These are phyloP conservation scores for Ceriops zippeliana DNA, from an alignment of 345 rosid genomes.

Conservation along the genomic window DNA sequence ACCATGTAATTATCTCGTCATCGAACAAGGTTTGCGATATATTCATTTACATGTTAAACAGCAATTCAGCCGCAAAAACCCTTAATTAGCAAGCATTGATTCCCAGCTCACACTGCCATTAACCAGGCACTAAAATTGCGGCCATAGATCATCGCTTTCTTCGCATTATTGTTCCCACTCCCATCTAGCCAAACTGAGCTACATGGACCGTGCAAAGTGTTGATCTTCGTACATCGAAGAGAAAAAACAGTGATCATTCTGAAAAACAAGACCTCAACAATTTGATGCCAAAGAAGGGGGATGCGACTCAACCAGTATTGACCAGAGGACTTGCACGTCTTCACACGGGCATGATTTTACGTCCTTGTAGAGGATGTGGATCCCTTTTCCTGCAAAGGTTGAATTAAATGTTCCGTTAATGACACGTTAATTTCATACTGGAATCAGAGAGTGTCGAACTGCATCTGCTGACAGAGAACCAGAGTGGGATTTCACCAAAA, in stretches of 20 bases:
- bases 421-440: not conserved
- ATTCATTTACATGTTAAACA: too few relatives aligned
- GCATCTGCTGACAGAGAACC: not conserved
- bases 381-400: slow-evolving; percentile 9
- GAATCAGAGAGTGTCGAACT: not conserved
- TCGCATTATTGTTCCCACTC: too few relatives aligned
- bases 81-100: too few relatives aligned
- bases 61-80: too few relatives aligned
- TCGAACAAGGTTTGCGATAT: too few relatives aligned
- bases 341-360: slow-evolving; percentile 23
- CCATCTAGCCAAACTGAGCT: too few relatives aligned
- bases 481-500: not conserved
- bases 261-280: not conserved
- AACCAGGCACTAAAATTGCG: too few relatives aligned
- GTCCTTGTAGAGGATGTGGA: slow-evolving; percentile 21
- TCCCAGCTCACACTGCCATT: too few relatives aligned
- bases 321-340: slow-evolving; percentile 25
- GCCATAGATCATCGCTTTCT: too few relatives aligned
- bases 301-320: slow-evolving; percentile 24
- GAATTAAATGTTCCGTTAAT: not conserved
- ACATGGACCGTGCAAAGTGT: too few relatives aligned
- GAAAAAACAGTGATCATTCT: not conserved
- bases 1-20: too few relatives aligned
- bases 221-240: not conserved
- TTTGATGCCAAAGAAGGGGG: not conserved